Base-by-base conservation (phyloP, 495 filamentous ascomycete species). In the Penicillium daleae region DNA sequence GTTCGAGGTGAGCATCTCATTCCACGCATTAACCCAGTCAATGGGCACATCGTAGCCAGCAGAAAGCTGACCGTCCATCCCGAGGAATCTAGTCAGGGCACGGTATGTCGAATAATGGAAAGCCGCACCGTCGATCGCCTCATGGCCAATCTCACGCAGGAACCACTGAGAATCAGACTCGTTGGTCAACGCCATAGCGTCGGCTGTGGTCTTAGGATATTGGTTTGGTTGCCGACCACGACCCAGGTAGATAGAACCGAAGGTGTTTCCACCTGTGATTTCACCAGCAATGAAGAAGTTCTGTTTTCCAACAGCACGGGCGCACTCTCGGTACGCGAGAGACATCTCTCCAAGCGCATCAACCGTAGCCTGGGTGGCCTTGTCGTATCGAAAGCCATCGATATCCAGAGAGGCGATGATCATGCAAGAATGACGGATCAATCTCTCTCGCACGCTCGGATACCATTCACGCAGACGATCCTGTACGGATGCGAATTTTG, bases 401-500 rank as follows among this genome's bases (percentile, higher is more conserved):
- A 90, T 83, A 71, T 90, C 87, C 27, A 90, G 71, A 59, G 80
- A 82, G 8, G 72, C 68, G 46, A 91, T 86, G 1, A 85, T 71
- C 72, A 89, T 85, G 68, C 88, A 91, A 7, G 87, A 88, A 56
- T 90, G 89, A 33, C 76, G 82, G 59, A 84, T 80, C 42, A 92
- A 68, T 53, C 84, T 84, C 26, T 82, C 75, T 10, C 79, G 72
- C 1, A 91, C 89, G 17, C 74, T 72, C 2, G 86, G 84, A 9
- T 80, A 61, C 89, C 89, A 92, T 66, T 90, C 89, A 54, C 89
- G 85, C 3, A 92, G 80, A 64, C 89, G 87, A 72, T 92, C 89
- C 69, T 92, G 89, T 17, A 91, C 89, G 48, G 83, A 89, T 35
- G 87, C 87, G 70, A 91, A 91, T 67, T 91, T 91, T 46, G 88